Conservation (phyloP, 805 yeast species). For the Spathaspora hagerdaliae region DNA sequence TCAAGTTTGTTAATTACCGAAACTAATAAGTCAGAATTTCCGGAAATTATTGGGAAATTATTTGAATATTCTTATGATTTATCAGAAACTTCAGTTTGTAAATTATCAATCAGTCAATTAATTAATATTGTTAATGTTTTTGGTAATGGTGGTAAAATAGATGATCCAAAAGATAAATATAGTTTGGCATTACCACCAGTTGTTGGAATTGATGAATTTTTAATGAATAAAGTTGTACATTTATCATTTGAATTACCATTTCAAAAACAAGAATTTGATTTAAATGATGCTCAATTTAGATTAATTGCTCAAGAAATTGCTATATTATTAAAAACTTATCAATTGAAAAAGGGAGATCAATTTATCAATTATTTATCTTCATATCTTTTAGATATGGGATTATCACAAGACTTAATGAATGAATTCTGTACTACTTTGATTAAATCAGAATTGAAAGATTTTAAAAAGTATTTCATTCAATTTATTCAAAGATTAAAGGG, state of each 20-base stretch:
- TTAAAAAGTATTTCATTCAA: constrained; percentile 64
- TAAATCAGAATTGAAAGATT: constrained; percentile 53
- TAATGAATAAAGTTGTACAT: constrained; percentile 64
- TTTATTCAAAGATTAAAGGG: constrained; percentile 35
- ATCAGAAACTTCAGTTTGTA: constrained; percentile 62
- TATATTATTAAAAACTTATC: constrained; percentile 61
- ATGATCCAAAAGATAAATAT: constrained; percentile 57
- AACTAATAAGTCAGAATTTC: constrained; percentile 59
- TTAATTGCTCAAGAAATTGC: constrained; percentile 73
- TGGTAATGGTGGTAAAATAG: constrained; percentile 63
- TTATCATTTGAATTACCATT: constrained; percentile 79
- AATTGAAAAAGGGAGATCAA: constrained; percentile 35
- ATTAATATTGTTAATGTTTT: constrained; percentile 58
- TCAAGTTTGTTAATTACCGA: constrained; percentile 72
- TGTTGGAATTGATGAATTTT: constrained; percentile 67
- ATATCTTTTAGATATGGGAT: constrained; percentile 53
- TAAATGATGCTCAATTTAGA: constrained; percentile 77
- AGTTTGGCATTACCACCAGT: constrained; percentile 44
- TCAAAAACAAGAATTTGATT: constrained; percentile 58
- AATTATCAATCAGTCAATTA: constrained; percentile 65
- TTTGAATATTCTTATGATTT: constrained; percentile 62
- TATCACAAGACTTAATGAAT: constrained; percentile 55
- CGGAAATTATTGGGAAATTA: constrained; percentile 57
- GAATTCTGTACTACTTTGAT: constrained; percentile 62
- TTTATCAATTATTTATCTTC: constrained; percentile 45